Conservation (phyloP, 2,329 filamentous ascomycete species). For the Colletotrichum sp. region DNA sequence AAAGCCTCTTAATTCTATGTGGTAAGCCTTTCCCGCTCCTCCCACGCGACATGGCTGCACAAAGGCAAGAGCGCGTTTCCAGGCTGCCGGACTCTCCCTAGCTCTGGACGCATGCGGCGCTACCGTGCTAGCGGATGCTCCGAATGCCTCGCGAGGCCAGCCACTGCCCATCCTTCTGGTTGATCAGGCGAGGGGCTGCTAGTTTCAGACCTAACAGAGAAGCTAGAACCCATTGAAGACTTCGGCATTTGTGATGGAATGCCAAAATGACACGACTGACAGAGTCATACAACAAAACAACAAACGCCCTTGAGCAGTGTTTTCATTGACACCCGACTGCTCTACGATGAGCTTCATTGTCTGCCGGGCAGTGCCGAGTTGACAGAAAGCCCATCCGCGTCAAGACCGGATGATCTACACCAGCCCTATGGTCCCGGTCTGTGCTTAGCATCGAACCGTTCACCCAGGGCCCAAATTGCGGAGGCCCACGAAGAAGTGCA, state of each 20-base stretch:
- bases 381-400: not conserved
- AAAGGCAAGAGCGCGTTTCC: not conserved
- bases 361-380: not conserved
- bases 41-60: not conserved
- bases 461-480: not conserved
- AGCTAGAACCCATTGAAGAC: not conserved
- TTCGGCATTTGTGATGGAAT: not conserved
- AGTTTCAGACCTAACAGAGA: not conserved
- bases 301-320: not conserved
- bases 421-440: not conserved
- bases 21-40: not conserved
- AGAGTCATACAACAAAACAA: not conserved
- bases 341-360: not conserved
- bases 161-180: not conserved
- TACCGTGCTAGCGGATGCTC: not conserved
- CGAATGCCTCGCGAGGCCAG: not conserved
- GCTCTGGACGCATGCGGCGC: not conserved
- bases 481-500: not conserved
- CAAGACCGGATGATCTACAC: not conserved
- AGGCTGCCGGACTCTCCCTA: not conserved
- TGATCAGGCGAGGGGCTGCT: not conserved
- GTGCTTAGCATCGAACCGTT: not conserved
- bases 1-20: not conserved
- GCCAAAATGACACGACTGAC: not conserved
- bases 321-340: not conserved